Conservation (phyloP, 1,284 basidiomycete species). For the Lignosus rhinocerotis region DNA sequence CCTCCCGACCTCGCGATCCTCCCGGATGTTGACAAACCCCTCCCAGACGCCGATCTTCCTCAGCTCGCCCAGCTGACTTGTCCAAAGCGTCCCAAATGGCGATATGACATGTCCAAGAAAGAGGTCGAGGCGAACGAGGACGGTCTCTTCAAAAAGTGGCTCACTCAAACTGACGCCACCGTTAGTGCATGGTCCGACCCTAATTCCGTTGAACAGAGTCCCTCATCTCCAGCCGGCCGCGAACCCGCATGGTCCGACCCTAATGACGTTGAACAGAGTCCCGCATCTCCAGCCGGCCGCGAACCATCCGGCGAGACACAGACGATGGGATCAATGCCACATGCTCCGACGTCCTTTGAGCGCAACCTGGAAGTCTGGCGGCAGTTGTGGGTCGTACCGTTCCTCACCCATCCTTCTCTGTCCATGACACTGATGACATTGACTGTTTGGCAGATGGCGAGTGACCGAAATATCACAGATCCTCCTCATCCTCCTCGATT, state of each 20-base stretch:
- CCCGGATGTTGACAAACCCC: constrained; percentile 21
- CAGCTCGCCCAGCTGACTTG: constrained; percentile 41
- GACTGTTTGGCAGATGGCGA: constrained; percentile 65
- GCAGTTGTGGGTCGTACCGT: constrained; percentile 64
- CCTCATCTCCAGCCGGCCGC: constrained; percentile 20
- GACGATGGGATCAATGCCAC: constrained; percentile 44
- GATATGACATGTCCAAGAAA: constrained; percentile 78
- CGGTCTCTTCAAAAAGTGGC: constrained; percentile 76
- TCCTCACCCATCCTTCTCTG: not conserved
- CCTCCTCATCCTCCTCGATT: constrained; percentile 82
- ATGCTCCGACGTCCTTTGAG: constrained; percentile 80
- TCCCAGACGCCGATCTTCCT: constrained; percentile 31
- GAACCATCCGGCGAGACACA: constrained; percentile 21
- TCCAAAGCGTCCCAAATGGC: constrained; percentile 81
- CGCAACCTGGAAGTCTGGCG: constrained; percentile 91
- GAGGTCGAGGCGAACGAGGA: constrained; percentile 89
- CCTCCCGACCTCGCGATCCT: constrained; percentile 46
- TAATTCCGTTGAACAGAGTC: constrained; percentile 15
- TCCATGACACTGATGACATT: not conserved
- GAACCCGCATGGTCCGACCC: constrained; percentile 51
- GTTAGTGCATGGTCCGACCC: constrained; percentile 55
- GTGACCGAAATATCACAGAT: constrained; percentile 86
- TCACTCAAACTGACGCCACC: constrained; percentile 57
- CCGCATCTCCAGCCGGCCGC: constrained; percentile 20
- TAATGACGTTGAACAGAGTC: constrained; percentile 15